A percentile compares a stretch with the other conserved stretches of the same genome.
Evolutionary conservation across 768 basidiomycete species (phyloP).

Genomic region (Calocera cornea): DNA sequence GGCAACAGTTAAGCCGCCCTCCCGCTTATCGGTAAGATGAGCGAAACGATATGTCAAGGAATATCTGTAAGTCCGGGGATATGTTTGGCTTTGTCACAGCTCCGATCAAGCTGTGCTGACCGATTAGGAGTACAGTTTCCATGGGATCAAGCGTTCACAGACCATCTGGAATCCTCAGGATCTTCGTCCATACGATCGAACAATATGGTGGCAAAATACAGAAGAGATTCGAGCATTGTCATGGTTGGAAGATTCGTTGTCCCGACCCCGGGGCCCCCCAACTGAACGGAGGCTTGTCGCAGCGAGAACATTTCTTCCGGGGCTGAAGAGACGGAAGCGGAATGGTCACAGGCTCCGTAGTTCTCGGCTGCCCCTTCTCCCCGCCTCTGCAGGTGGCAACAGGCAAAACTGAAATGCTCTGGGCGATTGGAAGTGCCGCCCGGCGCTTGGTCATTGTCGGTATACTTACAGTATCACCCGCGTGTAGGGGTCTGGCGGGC

Average conservation of each 20-base stretch:
- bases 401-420: background rate
- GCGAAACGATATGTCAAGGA: background rate
- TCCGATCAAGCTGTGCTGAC: background rate
- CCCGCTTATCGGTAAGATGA: background rate
- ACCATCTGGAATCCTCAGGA: background rate
- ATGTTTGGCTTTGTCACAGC: background rate
- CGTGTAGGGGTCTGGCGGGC: background rate
- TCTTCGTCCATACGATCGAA: background rate
- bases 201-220: background rate
- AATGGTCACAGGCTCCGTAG: background rate
- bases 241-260: background rate
- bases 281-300: background rate
- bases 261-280: background rate
- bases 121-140: background rate
- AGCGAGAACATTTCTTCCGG: background rate
- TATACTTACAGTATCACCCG: background rate
- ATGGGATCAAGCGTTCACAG: background rate
- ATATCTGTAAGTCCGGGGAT: background rate
- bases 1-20: background rate
- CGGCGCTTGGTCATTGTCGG: background rate
- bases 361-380: background rate
- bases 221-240: background rate
- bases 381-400: background rate
- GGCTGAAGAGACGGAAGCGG: constrained; percentile 2
- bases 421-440: background rate